Evolutionary conservation across 2,329 filamentous ascomycete genomes (phyloP).

Genomic region (Neopestalotiopsis sp.): DNA sequence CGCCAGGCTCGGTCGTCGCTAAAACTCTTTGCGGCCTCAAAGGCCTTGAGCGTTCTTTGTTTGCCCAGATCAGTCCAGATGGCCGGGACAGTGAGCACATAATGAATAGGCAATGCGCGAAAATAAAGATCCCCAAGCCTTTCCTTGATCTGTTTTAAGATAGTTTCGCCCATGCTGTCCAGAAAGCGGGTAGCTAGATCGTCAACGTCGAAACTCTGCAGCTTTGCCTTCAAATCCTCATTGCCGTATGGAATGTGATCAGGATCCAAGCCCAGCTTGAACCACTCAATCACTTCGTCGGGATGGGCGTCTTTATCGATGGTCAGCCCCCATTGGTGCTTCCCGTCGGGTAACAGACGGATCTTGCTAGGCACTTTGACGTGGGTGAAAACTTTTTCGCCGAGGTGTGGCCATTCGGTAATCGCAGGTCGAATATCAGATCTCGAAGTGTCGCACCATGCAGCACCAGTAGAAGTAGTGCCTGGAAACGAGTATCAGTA

Average conservation of each 20-base stretch:
- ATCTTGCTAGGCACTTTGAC: constrained; percentile 8
- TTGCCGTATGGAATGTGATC: not conserved
- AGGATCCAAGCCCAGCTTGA: constrained; percentile 8
- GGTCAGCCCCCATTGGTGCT: not conserved
- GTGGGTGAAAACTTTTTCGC: not conserved
- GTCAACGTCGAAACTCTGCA: not conserved
- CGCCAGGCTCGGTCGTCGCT: not conserved
- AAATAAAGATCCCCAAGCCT: not conserved
- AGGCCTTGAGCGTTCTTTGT: not conserved
- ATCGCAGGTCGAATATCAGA: not conserved
- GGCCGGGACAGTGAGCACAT: not conserved
- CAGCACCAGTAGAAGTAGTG: not conserved
- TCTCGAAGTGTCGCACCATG: not conserved
- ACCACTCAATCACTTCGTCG: constrained; percentile 7
- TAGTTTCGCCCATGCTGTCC: not conserved
- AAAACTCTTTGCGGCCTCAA: not conserved
- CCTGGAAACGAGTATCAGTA: not conserved
- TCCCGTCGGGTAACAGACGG: not conserved
- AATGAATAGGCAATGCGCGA: not conserved
- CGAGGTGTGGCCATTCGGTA: not conserved
- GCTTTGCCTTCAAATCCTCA: not conserved
- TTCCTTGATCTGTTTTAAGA: not conserved
- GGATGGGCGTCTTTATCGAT: not conserved
- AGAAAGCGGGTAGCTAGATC: not conserved
- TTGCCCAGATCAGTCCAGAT: constrained; percentile 10